Evolutionary conservation across 805 yeast species (phyloP).

Genomic region (Komagataella mondaviorum): DNA sequence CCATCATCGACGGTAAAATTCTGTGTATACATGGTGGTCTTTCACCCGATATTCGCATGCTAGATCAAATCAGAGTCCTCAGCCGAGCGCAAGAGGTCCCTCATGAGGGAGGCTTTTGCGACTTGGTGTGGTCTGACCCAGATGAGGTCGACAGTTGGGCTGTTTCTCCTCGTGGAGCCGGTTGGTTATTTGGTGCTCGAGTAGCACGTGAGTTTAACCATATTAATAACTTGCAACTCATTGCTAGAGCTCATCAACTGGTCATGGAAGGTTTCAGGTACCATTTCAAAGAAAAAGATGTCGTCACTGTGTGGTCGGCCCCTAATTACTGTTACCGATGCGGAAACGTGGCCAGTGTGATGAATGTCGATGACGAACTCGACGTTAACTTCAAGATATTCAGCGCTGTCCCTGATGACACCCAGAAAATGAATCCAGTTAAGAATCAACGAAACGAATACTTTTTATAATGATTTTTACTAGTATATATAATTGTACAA

Average conservation of each 20-base stretch:
- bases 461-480: conserved; percentile 11
- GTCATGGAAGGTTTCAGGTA: conserved; percentile 98
- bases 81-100: conserved; percentile 98
- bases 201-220: conserved; percentile 95
- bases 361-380: conserved; percentile 83
- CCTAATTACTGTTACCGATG: conserved; percentile 96
- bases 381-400: conserved; percentile 88
- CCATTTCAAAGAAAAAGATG: conserved; percentile 92
- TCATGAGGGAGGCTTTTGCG: conserved; percentile 98
- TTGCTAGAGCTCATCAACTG: conserved; percentile 94
- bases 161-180: conserved; percentile 96
- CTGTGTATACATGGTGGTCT: conserved; percentile 96
- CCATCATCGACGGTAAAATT: conserved; percentile 88
- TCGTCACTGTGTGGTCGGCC: conserved; percentile 96
- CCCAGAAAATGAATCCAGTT: conserved; percentile 19
- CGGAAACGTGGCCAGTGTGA: conserved; percentile 96
- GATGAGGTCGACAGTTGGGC: conserved; percentile 98
- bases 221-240: conserved; percentile 74
- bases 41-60: conserved; percentile 94
- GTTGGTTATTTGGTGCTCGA: conserved; percentile 91
- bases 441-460: conserved; percentile 23
- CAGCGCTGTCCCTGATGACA: conserved; percentile 88
- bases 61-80: conserved; percentile 89
- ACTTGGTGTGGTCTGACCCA: conserved; percentile 95
- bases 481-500: neutral